Evolutionary conservation across 2,329 filamentous ascomycete genomes (phyloP), one percentile per base, ranked within the genome.

Genomic region (Grosmannia serpens): DNA sequence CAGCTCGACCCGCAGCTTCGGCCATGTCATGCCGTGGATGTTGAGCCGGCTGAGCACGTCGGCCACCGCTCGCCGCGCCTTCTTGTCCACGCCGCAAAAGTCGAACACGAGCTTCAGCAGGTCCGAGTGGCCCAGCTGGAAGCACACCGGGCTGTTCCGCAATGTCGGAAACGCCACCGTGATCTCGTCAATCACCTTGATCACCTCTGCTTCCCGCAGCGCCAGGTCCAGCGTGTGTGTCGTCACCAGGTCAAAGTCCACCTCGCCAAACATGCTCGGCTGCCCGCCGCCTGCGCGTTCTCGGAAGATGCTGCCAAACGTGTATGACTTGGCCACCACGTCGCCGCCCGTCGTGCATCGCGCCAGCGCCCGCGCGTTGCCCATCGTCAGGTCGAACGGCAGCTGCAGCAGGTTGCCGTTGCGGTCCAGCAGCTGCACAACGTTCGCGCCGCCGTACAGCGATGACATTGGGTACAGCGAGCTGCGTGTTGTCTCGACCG

Each of bases 221-320:
- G 91, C 87, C 52, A 95, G 76, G 66, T 97, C 91, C 6, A 91
- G 73, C 1, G 87, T 86, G 64, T 91, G 86, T 51, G 83, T 81
- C 0, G 91, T 92, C n/a, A 96, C 81, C 60, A 99, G 91, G 71
- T 99, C 94, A 69, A 97, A 99, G 69, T 97, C 91, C 2, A 95
- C 91, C 68, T 97, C 94, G 11, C 89, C 87, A 68, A 89, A 87
- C 66, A 86, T 87, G 59, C 81, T 80, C 8, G 94, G 94, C 64
- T 95, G 88, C 2, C 89, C 88, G 9, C 89, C 91, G 58, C 85
- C 85, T 54, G 84, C 78, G 52, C 82, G 85, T 63, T 95, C 88
- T 47, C 94, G 83, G 68, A 90, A 97, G 1, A 97, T 91, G 38
- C 81, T 86, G 8, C 91, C 91, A 69, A 99, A 96, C 0, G 88